Base-by-base conservation (phyloP, 495 filamentous ascomycete genomes). In the Delitschia confertaspora region DNA sequence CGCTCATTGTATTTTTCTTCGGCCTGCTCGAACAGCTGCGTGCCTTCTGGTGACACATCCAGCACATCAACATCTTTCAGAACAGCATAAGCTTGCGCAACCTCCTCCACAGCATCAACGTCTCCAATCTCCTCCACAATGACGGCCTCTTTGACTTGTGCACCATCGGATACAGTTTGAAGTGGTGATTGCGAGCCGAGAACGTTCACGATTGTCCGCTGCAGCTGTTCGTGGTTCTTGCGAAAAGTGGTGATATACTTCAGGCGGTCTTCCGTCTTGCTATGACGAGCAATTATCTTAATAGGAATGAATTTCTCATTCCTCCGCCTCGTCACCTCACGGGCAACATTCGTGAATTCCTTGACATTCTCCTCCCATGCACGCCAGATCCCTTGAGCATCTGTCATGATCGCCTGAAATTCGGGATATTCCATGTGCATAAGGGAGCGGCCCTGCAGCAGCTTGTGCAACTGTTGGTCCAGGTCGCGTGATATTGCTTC, bases 291-390 rank as follows among this genome's bases (percentile, higher is more conserved):
- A 38, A 66, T 68, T 57, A 99, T 86, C 63, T 96, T 96, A 67
- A 99, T 95, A 5, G 89, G 88, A 49, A 99, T 96, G 64, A 96
- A 96, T 55, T 88, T 91, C 63, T 96, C 91, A 49, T 88, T 87
- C 42, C 88, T 77, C 45, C 86, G 82, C 43, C 88, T 75, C 10
- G 84, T 94, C 6, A 89, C 84, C 46, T 96, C 93, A 56, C 91
- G 82, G 11, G 91, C 91, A 53, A 96, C 83, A 55, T 93, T 93
- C 11, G 89, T 95, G 59, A 99, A 96, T 54, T 95, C 93, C 63
- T 94, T 95, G 55, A 93, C 71, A 60, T 87, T 84, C 45, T 94
- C 87, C 44, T 96, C 91, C 91, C 91, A 99, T 16, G 79, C 79
- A 30, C 73, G 73, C 75, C 88, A 99, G 45, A 99, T 88, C 10